Conservation (phyloP, 805 yeast species). For the Hanseniaspora lindneri region DNA sequence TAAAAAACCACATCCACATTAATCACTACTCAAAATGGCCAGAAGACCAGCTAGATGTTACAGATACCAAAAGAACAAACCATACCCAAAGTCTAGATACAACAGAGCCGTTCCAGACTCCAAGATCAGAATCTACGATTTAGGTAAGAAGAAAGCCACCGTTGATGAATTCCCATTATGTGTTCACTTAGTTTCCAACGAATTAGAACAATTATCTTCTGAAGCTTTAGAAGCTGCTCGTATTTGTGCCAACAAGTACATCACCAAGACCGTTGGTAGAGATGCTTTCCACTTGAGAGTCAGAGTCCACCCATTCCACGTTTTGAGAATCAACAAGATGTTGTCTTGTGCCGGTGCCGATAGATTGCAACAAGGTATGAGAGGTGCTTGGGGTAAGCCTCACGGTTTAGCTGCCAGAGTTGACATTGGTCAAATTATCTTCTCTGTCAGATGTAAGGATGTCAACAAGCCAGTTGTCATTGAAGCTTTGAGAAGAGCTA, state of each 20-base stretch:
- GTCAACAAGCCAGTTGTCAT: slow-evolving; percentile 92
- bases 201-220: slow-evolving; percentile 96
- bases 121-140: slow-evolving; percentile 97
- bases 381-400: slow-evolving; percentile 99
- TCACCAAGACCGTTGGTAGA: slow-evolving; percentile 95
- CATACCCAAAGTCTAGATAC: slow-evolving; percentile 99
- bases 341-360: slow-evolving; percentile 99
- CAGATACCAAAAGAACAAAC: slow-evolving; percentile 99
- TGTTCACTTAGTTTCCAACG: slow-evolving; percentile 98
- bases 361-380: slow-evolving; percentile 99
- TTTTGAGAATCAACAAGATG: slow-evolving; percentile 99
- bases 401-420: slow-evolving; percentile 99
- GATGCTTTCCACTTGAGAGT: slow-evolving; percentile 99
- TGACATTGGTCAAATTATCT: slow-evolving; percentile 93
- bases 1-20: slow-evolving; percentile 9
- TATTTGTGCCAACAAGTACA: slow-evolving; percentile 99
- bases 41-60: slow-evolving; percentile 99
- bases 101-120: slow-evolving; percentile 99
- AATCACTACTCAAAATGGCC: slow-evolving; percentile 66
- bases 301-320: slow-evolving; percentile 99
- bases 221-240: slow-evolving; percentile 99
- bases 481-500: slow-evolving; percentile 99
- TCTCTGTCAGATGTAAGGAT: slow-evolving; percentile 98
- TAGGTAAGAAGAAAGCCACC: slow-evolving; percentile 99
- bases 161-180: slow-evolving; percentile 99